Evolutionary conservation across 2,329 filamentous ascomycete genomes (phyloP), one percentile per base, ranked within the genome.

Genomic region (Thyridium curvatum): DNA sequence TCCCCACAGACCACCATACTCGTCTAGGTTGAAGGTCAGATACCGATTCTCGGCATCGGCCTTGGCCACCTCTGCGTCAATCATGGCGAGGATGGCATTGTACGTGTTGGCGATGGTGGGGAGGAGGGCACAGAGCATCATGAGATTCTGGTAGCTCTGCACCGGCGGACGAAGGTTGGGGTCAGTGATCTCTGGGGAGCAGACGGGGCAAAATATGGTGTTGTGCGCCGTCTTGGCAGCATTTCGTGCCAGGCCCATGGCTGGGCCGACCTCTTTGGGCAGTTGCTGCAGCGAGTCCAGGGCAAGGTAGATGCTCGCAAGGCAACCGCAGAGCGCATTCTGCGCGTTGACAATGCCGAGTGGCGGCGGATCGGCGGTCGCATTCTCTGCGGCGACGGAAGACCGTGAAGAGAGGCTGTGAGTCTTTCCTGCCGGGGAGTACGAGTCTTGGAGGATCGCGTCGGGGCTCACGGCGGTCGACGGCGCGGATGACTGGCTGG

Each of bases 71-170:
- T 77, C 71, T n/a, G 52, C 52, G 44, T 82, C 76, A 8, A 81
- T 62, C 59, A 76, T 66, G 35, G 59, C 56, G 12, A 82, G 60
- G 34, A 82, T 72, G 18, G 56, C 60, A 39, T 65, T 65, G 60
- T 82, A 82, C 8, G 73, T 71, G 51, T 77, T 71, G 38, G 71
- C 74, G 33, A 76, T 67, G 8, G 73, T 72, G 2, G 76, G 75
- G 4, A 82, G 59, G 21, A 82, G 64, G 2, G 75, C 69, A 7
- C 68, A 73, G 4, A 82, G 60, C 38, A 77, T 63, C 74, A 80
- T 79, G 36, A 72, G 62, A 50, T 68, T 79, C 52, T 81, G 77
- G 44, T 77, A 73, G 21, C 64, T 48, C 37, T 73, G 68, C 37
- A 78, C 65, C 16, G 67, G 61, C 2, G 64, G 59, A 1, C 59